phyloP scores from a whole-genome alignment of 345 rosid species.

The Eucalyptus guilfoylei region DNA sequence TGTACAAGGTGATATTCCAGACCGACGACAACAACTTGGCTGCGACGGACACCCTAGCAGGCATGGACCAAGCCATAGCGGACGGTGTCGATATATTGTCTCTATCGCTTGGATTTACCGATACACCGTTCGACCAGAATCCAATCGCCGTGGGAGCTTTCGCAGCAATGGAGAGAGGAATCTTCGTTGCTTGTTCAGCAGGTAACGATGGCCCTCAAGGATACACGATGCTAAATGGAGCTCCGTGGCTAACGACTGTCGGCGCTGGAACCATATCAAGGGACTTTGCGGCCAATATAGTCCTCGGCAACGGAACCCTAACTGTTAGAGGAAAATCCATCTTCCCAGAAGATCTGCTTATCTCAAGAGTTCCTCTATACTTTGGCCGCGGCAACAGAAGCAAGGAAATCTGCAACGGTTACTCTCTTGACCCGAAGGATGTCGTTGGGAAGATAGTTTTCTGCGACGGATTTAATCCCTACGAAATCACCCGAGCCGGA shows the following conservation, averaged over 20 bases:
- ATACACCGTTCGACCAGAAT: constrained; percentile 22
- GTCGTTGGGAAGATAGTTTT: constrained; percentile 27
- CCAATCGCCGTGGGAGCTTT: constrained; percentile 45
- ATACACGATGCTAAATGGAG: constrained; percentile 23
- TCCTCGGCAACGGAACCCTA: constrained; percentile 1
- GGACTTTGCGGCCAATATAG: constrained; percentile 14
- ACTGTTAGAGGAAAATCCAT: constrained; percentile 16
- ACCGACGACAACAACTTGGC: constrained; percentile 1
- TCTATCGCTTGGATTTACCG: constrained; percentile 10
- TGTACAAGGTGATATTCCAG: constrained; percentile 33
- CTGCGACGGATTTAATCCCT: constrained; percentile 3
- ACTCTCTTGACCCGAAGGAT: constrained; percentile 12
- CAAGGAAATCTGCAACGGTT: constrained; percentile 15
- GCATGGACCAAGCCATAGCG: constrained; percentile 40
- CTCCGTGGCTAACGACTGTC: constrained; percentile 33
- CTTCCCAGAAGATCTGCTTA: constrained; percentile 17
- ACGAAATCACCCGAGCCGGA: constrained; percentile 4
- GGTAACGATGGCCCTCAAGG: constrained; percentile 29
- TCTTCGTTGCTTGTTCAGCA: constrained; percentile 35
- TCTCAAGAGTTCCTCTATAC: constrained; percentile 13
- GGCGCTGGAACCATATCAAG: constrained; percentile 33
- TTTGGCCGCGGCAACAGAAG: constrained; percentile 26
- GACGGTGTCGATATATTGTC: constrained; percentile 42
- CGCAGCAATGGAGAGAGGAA: constrained; percentile 33
- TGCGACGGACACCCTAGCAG: constrained; percentile 29